Percentiles rank a stretch among this genome's conserved stretches.
phyloP scores from a whole-genome alignment of 768 basidiomycete species.

The Pholiota microspora region DNA sequence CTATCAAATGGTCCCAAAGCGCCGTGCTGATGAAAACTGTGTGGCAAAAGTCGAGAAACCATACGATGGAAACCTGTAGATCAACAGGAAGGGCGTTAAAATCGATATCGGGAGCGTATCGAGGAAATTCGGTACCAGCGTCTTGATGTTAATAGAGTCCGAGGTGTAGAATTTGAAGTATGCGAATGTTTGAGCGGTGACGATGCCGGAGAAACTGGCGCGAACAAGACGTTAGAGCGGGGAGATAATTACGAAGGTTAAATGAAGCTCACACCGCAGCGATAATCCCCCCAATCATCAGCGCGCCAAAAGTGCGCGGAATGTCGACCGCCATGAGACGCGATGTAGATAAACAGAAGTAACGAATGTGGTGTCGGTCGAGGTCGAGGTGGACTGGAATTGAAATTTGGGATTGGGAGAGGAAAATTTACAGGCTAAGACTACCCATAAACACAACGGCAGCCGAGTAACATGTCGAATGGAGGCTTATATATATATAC shows the following conservation, averaged over 20 bases:
- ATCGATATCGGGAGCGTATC: too few species aligned
- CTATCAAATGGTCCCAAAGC: slow-evolving; percentile 43
- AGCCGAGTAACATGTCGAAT: background rate
- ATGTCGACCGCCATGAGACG: slow-evolving; percentile 21
- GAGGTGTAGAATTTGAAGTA: slow-evolving; percentile 38
- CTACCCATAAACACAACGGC: background rate
- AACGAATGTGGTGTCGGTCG: background rate
- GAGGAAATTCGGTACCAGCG: slow-evolving; percentile 22
- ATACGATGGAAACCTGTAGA: slow-evolving; percentile 27
- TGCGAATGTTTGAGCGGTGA: slow-evolving; percentile 34
- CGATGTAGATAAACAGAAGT: background rate
- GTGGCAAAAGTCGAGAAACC: slow-evolving; percentile 37
- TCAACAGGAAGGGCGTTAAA: too few species aligned
- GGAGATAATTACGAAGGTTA: background rate
- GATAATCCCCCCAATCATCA: slow-evolving; percentile 38
- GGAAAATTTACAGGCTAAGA: background rate
- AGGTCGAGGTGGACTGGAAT: background rate
- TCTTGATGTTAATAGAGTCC: slow-evolving; percentile 29
- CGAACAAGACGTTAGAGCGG: background rate
- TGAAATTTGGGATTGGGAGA: background rate
- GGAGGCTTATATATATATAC: background rate
- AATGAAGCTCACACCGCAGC: slow-evolving; percentile 33
- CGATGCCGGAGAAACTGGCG: slow-evolving; percentile 39
- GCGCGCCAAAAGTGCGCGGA: slow-evolving; percentile 35
- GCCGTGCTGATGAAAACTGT: slow-evolving; percentile 38